phyloP scores from a whole-genome alignment of 2,329 filamentous ascomycete species.

The Endoconidiophora laricicola region DNA sequence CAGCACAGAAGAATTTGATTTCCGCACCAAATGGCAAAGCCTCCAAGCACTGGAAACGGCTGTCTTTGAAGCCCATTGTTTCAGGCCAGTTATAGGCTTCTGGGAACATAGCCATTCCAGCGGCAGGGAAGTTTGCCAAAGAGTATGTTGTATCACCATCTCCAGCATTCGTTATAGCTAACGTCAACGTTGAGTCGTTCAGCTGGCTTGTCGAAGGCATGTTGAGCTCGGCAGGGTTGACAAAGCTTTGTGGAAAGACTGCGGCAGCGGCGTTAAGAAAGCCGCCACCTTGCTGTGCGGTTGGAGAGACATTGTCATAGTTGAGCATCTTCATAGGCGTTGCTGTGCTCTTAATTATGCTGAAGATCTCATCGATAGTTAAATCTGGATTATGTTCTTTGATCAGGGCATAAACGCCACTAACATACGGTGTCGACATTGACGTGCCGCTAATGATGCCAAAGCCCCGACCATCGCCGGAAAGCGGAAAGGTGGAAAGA shows the following conservation, averaged over 20 bases:
- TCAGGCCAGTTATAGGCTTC: background rate
- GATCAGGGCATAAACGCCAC: slow-evolving; percentile 31
- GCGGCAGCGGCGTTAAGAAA: slow-evolving; percentile 20
- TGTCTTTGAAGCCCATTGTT: background rate
- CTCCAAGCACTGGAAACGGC: background rate
- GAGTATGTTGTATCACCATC: background rate
- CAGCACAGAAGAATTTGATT: background rate
- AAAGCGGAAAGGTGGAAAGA: slow-evolving; percentile 18
- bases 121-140: background rate
- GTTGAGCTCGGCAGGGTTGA: slow-evolving; percentile 1
- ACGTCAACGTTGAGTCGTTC: background rate
- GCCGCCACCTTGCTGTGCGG: slow-evolving; percentile 22
- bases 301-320: slow-evolving; percentile 17
- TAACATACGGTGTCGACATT: slow-evolving; percentile 38
- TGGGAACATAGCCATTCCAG: slow-evolving; percentile 7
- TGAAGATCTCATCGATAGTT: slow-evolving; percentile 17
- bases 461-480: slow-evolving; percentile 16
- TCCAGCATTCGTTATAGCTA: slow-evolving; percentile 5
- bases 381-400: slow-evolving; percentile 19
- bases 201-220: background rate
- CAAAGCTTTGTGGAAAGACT: background rate
- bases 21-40: background rate
- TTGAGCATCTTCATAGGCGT: slow-evolving; percentile 18
- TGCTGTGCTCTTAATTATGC: slow-evolving; percentile 19
- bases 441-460: slow-evolving; percentile 32